These are phyloP conservation scores for Aspergillus terreus DNA, from an alignment of 2,329 filamentous ascomycete species.

Conservation along the genomic window DNA sequence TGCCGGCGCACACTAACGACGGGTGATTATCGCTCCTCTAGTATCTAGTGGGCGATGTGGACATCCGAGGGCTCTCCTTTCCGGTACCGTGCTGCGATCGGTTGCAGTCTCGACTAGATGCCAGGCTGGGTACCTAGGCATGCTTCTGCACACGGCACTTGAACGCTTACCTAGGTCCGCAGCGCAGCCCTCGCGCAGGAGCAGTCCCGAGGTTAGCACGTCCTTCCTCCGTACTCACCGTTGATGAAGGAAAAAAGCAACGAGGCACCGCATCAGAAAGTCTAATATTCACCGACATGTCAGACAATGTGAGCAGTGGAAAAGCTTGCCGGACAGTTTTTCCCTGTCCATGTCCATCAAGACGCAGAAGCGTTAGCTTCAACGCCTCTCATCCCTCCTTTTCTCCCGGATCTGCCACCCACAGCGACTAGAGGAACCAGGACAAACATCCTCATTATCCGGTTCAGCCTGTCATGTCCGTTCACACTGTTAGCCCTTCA, in stretches of 20 bases:
- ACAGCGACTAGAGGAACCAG: background rate
- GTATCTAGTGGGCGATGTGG: background rate
- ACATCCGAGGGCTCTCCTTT: background rate
- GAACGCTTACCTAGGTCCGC: background rate
- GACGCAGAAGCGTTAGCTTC: conserved; percentile 9
- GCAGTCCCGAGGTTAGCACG: too few relatives aligned
- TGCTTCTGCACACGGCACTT: too few relatives aligned
- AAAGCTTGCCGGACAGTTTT: conserved; percentile 10
- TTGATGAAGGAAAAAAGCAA: background rate
- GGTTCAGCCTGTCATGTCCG: too few relatives aligned
- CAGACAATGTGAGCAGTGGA: conserved; percentile 12
- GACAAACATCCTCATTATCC: background rate
- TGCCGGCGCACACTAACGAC: conserved; percentile 9
- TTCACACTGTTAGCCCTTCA: too few relatives aligned
- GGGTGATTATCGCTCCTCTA: conserved; percentile 14
- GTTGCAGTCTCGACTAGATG: too few relatives aligned
- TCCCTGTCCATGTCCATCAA: background rate
- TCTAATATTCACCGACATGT: conserved; percentile 15
- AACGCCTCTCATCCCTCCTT: background rate
- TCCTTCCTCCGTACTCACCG: too few relatives aligned
- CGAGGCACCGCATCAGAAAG: conserved; percentile 8
- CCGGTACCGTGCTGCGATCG: background rate
- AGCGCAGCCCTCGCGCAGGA: too few relatives aligned
- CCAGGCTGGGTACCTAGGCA: too few relatives aligned
- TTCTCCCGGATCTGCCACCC: background rate